phyloP scores from a whole-genome alignment of 140 eudicot species.

The Flaveria floridana region DNA sequence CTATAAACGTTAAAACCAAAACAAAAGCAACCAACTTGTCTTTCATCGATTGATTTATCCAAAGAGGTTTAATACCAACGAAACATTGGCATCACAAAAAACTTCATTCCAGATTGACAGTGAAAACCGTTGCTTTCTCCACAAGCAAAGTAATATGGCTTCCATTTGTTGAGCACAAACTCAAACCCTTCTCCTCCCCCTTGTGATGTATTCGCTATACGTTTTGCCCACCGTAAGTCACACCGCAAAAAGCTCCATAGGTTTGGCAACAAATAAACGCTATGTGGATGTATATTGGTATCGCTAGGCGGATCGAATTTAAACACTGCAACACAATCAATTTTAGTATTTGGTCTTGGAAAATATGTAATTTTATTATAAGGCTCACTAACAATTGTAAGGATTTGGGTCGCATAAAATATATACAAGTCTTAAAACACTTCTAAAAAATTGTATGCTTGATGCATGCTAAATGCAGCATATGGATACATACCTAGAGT shows the following conservation, averaged over 20 bases:
- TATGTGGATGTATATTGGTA: slow-evolving; percentile 50
- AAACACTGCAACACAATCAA: slow-evolving; percentile 46
- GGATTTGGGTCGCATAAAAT: too few species aligned
- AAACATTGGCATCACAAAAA: slow-evolving; percentile 48
- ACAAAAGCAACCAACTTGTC: background rate
- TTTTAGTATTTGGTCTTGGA: too few species aligned
- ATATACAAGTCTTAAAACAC: too few species aligned
- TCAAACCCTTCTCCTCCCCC: slow-evolving; percentile 76
- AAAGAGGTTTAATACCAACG: slow-evolving; percentile 35
- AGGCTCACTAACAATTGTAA: background rate
- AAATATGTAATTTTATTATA: too few species aligned
- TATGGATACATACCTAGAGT: slow-evolving; percentile 46
- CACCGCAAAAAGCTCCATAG: slow-evolving; percentile 58
- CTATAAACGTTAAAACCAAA: background rate
- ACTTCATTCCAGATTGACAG: slow-evolving; percentile 70
- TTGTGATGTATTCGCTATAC: slow-evolving; percentile 43
- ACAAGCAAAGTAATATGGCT: slow-evolving; percentile 72
- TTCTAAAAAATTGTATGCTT: background rate
- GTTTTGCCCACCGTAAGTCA: slow-evolving; percentile 54
- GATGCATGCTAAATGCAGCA: background rate
- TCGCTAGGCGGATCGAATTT: slow-evolving; percentile 65
- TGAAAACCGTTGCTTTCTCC: slow-evolving; percentile 71
- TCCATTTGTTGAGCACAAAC: slow-evolving; percentile 53
- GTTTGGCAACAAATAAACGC: slow-evolving; percentile 57
- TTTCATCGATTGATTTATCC: background rate